Evolutionary conservation across 139 green algal species (phyloP).

Genomic region (Parachlorella kessleri): DNA sequence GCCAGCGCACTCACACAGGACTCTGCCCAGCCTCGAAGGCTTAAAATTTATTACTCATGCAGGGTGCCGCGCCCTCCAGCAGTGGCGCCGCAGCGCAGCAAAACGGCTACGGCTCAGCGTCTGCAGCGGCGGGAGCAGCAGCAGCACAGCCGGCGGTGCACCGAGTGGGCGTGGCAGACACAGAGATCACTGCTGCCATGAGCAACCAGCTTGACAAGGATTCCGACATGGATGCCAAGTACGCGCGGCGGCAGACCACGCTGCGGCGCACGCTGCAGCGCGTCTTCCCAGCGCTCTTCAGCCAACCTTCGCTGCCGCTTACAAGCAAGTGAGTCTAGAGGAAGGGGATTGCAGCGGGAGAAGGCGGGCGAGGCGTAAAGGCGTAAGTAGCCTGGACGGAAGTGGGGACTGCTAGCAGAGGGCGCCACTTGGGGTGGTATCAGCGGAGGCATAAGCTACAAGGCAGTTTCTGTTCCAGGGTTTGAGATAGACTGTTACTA

Average conservation of each 20-base stretch:
- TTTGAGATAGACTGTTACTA: no score
- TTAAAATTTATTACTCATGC: no score
- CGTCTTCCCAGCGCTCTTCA: constrained; percentile 69
- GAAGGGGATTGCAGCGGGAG: no score
- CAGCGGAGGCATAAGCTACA: no score
- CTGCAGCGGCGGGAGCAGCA: neutral
- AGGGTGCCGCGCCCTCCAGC: neutral
- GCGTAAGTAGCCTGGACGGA: no score
- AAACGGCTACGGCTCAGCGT: neutral
- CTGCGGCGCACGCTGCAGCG: constrained; percentile 67
- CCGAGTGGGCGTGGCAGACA: constrained; percentile 20
- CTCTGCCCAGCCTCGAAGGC: no score
- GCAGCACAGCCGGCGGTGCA: neutral
- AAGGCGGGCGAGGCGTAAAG: no score
- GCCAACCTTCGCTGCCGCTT: constrained; percentile 54
- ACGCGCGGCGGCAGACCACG: constrained; percentile 45
- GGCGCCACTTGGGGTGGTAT: no score
- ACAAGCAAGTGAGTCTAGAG: constrained; percentile 45
- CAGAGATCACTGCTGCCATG: constrained; percentile 33
- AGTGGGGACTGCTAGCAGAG: no score
- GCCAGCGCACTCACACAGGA: no score
- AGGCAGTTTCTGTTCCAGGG: no score
- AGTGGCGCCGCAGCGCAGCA: neutral
- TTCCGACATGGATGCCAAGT: constrained; percentile 62
- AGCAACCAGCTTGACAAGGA: constrained; percentile 17